phyloP scores from a whole-genome alignment of 2,329 filamentous ascomycete genomes.

The Aureobasidium sp. region DNA sequence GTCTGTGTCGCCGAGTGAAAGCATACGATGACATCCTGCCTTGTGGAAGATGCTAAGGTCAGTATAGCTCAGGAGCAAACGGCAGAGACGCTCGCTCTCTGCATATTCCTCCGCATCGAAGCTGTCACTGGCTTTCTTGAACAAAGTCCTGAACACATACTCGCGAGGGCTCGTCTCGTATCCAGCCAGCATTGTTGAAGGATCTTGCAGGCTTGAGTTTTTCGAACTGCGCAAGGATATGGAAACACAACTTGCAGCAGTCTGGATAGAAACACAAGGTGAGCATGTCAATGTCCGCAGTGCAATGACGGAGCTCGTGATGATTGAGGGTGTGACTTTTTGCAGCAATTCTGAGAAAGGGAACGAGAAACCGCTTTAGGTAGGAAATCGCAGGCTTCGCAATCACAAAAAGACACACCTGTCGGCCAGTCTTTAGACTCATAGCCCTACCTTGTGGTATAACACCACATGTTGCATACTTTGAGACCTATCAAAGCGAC shows the following conservation, averaged over 20 bases:
- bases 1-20: not conserved
- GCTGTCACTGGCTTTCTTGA: not conserved
- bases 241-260: not conserved
- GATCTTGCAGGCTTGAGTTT: not conserved
- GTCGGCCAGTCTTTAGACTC: not conserved
- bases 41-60: constrained; percentile 7
- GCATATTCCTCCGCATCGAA: not conserved
- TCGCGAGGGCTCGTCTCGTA: constrained; percentile 7
- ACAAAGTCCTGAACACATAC: not conserved
- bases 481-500: no score
- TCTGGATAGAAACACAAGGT: not conserved
- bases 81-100: constrained; percentile 4
- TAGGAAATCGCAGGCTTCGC: constrained; percentile 2
- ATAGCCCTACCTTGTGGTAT: not conserved
- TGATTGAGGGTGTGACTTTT: not conserved
- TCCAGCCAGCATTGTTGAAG: not conserved
- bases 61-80: not conserved
- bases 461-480: not conserved
- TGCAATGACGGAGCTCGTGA: not conserved
- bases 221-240: not conserved
- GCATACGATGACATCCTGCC: constrained; percentile 9
- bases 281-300: not conserved
- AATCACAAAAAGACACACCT: not conserved
- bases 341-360: not conserved
- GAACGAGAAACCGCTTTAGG: constrained; percentile 2